phyloP scores from a whole-genome alignment of 768 basidiomycete species.

The Auricularia heimuer region DNA sequence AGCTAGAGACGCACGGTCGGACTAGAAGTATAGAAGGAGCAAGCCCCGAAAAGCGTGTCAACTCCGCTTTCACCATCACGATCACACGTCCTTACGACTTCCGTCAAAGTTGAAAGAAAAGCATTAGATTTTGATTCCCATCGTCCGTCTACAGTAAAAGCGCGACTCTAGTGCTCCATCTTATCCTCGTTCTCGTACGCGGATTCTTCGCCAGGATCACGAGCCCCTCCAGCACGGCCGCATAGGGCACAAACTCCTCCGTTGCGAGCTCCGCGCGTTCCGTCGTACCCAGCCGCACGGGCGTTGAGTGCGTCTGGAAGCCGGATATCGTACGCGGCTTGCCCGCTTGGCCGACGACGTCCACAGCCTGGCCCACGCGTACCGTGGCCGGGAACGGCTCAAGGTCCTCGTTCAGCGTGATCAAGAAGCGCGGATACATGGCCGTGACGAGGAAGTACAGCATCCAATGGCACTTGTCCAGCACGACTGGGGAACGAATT shows the following conservation, averaged over 20 bases:
- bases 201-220: slow-evolving; percentile 85
- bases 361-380: slow-evolving; percentile 92
- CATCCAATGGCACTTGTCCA: slow-evolving; percentile 99
- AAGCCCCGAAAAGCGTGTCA: too few species aligned
- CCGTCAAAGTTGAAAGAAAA: background rate
- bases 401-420: slow-evolving; percentile 89
- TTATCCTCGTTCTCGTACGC: slow-evolving; percentile 81
- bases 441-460: slow-evolving; percentile 89
- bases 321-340: slow-evolving; percentile 94
- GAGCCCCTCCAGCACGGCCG: slow-evolving; percentile 84
- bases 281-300: slow-evolving; percentile 87
- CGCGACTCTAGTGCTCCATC: slow-evolving; percentile 44
- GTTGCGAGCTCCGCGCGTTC: slow-evolving; percentile 95
- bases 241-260: slow-evolving; percentile 90
- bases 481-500: slow-evolving; percentile 51
- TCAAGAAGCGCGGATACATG: slow-evolving; percentile 98
- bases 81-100: too few species aligned
- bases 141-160: background rate
- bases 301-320: slow-evolving; percentile 97
- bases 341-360: slow-evolving; percentile 95
- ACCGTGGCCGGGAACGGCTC: slow-evolving; percentile 82
- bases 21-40: too few species aligned
- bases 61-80: too few species aligned
- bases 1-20: too few species aligned
- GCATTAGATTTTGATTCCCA: slow-evolving; percentile 1